These are phyloP conservation scores for Solanum hybrid DNA, from an alignment of 305 asterid species.

Conservation along the genomic window DNA sequence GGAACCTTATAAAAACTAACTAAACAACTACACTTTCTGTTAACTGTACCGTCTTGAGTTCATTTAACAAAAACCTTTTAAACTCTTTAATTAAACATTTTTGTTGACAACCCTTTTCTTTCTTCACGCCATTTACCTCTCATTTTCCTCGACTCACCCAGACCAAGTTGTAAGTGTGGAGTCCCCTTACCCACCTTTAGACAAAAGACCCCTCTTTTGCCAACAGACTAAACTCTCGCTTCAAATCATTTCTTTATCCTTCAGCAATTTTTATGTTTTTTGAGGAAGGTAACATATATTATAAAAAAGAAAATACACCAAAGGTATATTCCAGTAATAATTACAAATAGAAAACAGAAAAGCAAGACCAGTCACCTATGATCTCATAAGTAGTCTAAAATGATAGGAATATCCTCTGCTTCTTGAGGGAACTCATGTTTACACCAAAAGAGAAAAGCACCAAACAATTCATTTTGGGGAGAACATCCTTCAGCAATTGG, in stretches of 20 bases:
- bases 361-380: not conserved
- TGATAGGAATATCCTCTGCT: not conserved
- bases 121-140: not conserved
- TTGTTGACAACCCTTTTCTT: not conserved
- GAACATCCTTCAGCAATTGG: not conserved
- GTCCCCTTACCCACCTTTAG: not conserved
- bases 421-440: not conserved
- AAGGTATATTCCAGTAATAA: not conserved
- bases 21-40: not conserved
- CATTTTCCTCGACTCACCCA: not conserved
- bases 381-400: not conserved
- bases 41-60: not conserved
- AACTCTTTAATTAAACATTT: not conserved
- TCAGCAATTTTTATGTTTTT: not conserved
- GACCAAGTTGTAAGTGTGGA: not conserved
- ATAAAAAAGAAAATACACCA: not conserved
- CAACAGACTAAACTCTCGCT: not conserved
- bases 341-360: not conserved
- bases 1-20: not conserved
- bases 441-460: not conserved
- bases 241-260: not conserved
- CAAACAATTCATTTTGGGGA: not conserved
- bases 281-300: not conserved
- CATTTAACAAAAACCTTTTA: not conserved
- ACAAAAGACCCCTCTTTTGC: not conserved